These are phyloP conservation scores for Globisporangium heterothallicum DNA, from an alignment of 352 stramenopile genomes.

Conservation along the genomic window DNA sequence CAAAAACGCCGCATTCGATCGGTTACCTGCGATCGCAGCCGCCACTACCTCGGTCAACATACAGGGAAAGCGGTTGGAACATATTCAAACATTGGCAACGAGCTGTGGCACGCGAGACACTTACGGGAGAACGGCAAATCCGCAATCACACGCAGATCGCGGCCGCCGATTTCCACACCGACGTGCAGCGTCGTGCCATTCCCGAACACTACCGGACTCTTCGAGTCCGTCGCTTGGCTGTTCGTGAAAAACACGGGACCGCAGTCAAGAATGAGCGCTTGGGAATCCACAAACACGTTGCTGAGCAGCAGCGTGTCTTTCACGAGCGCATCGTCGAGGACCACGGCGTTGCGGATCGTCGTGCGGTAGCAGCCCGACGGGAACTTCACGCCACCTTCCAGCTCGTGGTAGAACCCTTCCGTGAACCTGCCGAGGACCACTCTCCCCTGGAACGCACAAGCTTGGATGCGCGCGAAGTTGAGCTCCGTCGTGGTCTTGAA, in stretches of 20 bases:
- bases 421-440: slow-evolving; percentile 61
- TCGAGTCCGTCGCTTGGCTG: not conserved
- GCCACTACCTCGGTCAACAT: slow-evolving; percentile 20
- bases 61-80: not conserved
- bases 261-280: slow-evolving; percentile 58
- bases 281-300: slow-evolving; percentile 36
- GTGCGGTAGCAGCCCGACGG: slow-evolving; percentile 61
- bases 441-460: slow-evolving; percentile 60
- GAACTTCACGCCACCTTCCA: slow-evolving; percentile 54
- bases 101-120: not conserved
- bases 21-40: slow-evolving; percentile 30
- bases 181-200: slow-evolving; percentile 70
- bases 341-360: slow-evolving; percentile 46
- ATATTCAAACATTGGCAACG: not conserved
- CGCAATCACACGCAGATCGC: slow-evolving; percentile 60
- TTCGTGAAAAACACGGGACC: slow-evolving; percentile 37
- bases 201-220: slow-evolving; percentile 16
- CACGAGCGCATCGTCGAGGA: slow-evolving; percentile 76
- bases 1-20: slow-evolving; percentile 35
- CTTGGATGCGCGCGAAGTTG: slow-evolving; percentile 37
- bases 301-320: slow-evolving; percentile 56
- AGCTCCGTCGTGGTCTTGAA: slow-evolving; percentile 27
- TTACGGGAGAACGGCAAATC: slow-evolving; percentile 61
- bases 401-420: slow-evolving; percentile 19
- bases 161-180: slow-evolving; percentile 76